Conservation (phyloP, 208 protist species). For the Balamuthia mandrillaris region DNA sequence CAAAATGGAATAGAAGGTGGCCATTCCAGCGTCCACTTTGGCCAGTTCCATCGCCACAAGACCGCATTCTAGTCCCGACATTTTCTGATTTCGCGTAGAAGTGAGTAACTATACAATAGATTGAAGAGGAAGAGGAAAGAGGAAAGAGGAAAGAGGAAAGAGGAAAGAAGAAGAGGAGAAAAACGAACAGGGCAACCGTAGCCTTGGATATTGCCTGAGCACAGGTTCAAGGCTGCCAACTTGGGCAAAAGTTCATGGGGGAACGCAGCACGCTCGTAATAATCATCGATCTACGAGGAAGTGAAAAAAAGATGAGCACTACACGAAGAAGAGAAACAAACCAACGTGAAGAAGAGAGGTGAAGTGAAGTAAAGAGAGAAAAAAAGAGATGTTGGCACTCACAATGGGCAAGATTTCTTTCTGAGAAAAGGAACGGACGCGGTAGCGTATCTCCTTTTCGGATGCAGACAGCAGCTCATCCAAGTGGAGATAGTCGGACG, state of each 20-base stretch:
- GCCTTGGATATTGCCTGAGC: slow-evolving; percentile 33
- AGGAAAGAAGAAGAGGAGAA: not conserved
- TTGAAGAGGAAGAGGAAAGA: not conserved
- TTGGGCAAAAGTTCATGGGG: slow-evolving; percentile 27
- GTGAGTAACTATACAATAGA: not conserved
- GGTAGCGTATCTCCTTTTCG: too few relatives aligned
- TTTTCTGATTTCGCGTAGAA: not conserved
- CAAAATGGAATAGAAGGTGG: slow-evolving; percentile 38
- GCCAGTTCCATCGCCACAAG: slow-evolving; percentile 36
- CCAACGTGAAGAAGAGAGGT: too few relatives aligned
- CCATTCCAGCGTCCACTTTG: slow-evolving; percentile 11
- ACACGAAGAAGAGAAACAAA: too few relatives aligned
- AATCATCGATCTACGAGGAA: slow-evolving; percentile 48
- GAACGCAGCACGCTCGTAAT: slow-evolving; percentile 54
- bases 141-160: too few relatives aligned
- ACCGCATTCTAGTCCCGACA: not conserved
- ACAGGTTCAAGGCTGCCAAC: slow-evolving; percentile 25
- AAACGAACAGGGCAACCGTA: slow-evolving; percentile 27
- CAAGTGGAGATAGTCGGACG: too few relatives aligned
- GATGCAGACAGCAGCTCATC: too few relatives aligned
- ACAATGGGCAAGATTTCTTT: too few relatives aligned
- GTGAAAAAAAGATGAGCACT: too few relatives aligned
- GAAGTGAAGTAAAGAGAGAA: too few relatives aligned
- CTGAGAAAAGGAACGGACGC: too few relatives aligned
- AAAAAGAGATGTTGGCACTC: too few relatives aligned